Evolutionary conservation across 2,329 filamentous ascomycete genomes (phyloP).

Genomic region (Claviceps sp.): DNA sequence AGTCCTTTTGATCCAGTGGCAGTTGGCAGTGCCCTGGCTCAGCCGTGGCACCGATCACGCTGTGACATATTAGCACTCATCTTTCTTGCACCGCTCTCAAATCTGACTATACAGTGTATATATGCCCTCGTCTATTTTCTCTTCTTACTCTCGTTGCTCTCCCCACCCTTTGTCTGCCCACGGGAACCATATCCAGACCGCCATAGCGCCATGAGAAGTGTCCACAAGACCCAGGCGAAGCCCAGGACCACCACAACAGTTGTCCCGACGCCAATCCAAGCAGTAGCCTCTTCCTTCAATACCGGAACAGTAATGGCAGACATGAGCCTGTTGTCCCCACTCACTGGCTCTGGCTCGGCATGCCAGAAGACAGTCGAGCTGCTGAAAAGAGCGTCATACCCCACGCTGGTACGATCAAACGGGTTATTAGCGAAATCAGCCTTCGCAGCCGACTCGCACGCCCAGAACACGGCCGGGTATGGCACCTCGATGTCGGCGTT

Average conservation of each 20-base stretch:
- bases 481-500: slow-evolving; percentile 48
- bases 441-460: slow-evolving; percentile 55
- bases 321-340: slow-evolving; percentile 27
- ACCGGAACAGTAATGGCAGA: slow-evolving; percentile 52
- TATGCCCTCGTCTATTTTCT: background rate
- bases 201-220: slow-evolving; percentile 23
- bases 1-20: too few species aligned
- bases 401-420: slow-evolving; percentile 74
- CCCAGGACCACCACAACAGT: slow-evolving; percentile 45
- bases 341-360: slow-evolving; percentile 36
- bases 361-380: slow-evolving; percentile 76
- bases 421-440: slow-evolving; percentile 63
- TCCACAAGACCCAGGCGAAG: slow-evolving; percentile 57
- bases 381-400: slow-evolving; percentile 72
- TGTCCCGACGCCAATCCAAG: slow-evolving; percentile 41
- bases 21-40: too few species aligned
- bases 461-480: slow-evolving; percentile 83
- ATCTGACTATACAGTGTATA: background rate
- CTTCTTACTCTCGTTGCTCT: slow-evolving; percentile 2
- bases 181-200: slow-evolving; percentile 1
- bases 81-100: background rate
- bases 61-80: background rate
- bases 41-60: too few species aligned
- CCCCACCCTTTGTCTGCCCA: background rate
- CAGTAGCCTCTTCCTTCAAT: slow-evolving; percentile 37